Evolutionary conservation across 2,329 filamentous ascomycete genomes (phyloP).

Genomic region (Cladophialophora psammophila): DNA sequence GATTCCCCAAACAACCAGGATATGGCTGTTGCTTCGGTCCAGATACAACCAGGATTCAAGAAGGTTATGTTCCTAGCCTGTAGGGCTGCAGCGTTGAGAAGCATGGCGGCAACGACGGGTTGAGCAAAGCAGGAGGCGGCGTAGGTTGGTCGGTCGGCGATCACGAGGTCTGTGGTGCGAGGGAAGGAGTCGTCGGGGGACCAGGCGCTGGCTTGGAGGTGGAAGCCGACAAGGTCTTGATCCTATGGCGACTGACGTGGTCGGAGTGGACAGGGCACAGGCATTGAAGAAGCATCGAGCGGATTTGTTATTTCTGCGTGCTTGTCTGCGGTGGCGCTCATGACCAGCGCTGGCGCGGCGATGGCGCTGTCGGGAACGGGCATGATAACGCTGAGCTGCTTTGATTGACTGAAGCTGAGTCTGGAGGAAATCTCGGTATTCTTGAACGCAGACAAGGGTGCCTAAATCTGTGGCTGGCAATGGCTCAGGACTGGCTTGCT

Average conservation of each 20-base stretch:
- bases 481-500: background rate
- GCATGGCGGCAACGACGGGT: background rate
- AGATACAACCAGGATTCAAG: background rate
- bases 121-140: background rate
- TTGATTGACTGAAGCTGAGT: conserved; percentile 2
- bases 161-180: background rate
- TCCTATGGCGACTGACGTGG: background rate
- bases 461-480: background rate
- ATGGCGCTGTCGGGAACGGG: background rate
- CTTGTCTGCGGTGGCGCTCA: background rate
- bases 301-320: background rate
- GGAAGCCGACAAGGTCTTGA: background rate
- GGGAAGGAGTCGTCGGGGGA: background rate
- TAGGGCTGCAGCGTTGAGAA: background rate
- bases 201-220: background rate
- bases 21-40: background rate
- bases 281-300: background rate
- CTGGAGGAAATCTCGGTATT: conserved; percentile 9
- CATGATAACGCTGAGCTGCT: background rate
- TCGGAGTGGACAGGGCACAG: background rate
- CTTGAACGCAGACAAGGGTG: background rate
- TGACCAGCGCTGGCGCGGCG: background rate
- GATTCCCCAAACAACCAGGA: background rate
- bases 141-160: background rate
- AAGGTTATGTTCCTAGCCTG: background rate